Percentiles rank a stretch among this genome's conserved stretches.
These are phyloP conservation scores for Plectosphaerella plurivora DNA, from an alignment of 2,329 filamentous ascomycete genomes.

Conservation along the genomic window DNA sequence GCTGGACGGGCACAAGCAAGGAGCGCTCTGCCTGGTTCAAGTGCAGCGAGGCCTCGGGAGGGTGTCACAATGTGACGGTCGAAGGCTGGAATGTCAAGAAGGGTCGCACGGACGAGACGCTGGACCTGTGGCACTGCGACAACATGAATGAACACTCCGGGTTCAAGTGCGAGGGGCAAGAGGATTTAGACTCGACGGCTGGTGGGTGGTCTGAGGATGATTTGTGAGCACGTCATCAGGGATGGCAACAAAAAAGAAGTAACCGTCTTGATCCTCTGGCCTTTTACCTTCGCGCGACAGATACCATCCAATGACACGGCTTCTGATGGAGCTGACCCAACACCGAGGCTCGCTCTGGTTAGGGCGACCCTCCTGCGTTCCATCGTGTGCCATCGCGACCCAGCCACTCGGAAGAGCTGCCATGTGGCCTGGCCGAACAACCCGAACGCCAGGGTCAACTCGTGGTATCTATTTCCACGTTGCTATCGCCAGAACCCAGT, in stretches of 20 bases:
- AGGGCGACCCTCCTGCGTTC: too few species aligned
- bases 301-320: too few species aligned
- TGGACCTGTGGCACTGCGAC: constrained; percentile 20
- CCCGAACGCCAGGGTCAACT: too few species aligned
- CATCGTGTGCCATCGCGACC: too few species aligned
- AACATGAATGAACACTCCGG: constrained; percentile 18
- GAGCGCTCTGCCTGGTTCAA: constrained; percentile 20
- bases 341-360: too few species aligned
- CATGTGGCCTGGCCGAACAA: too few species aligned
- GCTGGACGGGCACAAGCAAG: constrained; percentile 15
- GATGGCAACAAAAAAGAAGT: too few species aligned
- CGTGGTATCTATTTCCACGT: too few species aligned
- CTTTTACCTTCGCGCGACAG: too few species aligned
- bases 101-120: constrained; percentile 7
- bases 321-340: too few species aligned
- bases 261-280: too few species aligned
- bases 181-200: neutral
- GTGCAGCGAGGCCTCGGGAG: constrained; percentile 24
- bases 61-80: constrained; percentile 23
- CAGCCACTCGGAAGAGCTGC: too few species aligned
- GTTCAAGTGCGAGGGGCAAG: constrained; percentile 15
- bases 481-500: neutral
- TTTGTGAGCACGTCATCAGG: neutral
- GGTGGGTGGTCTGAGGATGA: neutral
- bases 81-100: constrained; percentile 16